These are phyloP conservation scores for Citrus maxima DNA, from an alignment of 345 rosid genomes.

Conservation along the genomic window DNA sequence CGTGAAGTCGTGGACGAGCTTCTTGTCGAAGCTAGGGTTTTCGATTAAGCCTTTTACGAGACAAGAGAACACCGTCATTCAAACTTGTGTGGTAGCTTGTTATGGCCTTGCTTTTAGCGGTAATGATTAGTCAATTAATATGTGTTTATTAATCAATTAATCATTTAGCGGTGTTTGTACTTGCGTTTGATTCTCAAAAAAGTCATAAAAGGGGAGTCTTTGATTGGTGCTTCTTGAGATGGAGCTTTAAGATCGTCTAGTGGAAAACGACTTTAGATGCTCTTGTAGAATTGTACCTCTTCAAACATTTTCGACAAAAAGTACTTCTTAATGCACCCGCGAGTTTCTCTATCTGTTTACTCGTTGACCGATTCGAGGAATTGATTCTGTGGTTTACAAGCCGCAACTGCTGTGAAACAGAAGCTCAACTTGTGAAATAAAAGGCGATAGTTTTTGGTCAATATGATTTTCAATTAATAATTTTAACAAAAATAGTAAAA, in stretches of 20 bases:
- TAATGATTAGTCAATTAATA: not conserved
- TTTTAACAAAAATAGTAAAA: too few species aligned
- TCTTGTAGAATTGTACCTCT: not conserved
- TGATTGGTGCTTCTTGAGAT: not conserved
- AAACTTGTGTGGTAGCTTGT: constrained; percentile 96
- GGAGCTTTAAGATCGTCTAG: not conserved
- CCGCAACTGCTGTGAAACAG: too few species aligned
- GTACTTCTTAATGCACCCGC: not conserved
- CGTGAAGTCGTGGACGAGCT: constrained; percentile 84
- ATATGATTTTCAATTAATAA: too few species aligned
- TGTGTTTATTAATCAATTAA: too few species aligned
- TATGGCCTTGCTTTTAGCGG: constrained; percentile 94
- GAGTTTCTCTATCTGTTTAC: not conserved
- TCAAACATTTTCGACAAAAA: not conserved
- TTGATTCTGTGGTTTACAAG: not conserved
- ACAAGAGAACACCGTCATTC: constrained; percentile 93
- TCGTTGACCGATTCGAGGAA: not conserved
- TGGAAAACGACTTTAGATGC: not conserved
- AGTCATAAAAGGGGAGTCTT: not conserved
- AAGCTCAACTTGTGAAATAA: too few species aligned
- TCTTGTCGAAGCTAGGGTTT: constrained; percentile 58
- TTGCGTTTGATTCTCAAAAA: not conserved
- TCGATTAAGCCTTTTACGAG: constrained; percentile 65
- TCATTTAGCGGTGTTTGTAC: not conserved
- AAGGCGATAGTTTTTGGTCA: too few species aligned